Base-by-base conservation (phyloP, 2,329 filamentous ascomycete genomes). In the Tolypocladium tropicale region DNA sequence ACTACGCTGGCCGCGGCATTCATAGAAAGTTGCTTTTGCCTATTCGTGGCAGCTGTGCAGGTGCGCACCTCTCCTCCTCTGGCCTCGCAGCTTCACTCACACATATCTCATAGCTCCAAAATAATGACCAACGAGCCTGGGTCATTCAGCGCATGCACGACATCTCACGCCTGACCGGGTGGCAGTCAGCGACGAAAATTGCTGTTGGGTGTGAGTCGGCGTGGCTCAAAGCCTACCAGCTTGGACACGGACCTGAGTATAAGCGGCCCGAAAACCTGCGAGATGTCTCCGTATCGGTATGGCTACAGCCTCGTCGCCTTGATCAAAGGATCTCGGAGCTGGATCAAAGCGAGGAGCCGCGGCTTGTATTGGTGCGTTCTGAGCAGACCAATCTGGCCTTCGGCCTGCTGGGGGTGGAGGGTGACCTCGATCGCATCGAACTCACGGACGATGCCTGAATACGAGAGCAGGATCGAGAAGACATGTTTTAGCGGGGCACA, bases 1-100 rank as follows among this genome's bases (percentile, higher is more conserved):
- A 92, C 91, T 0, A 79, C 85, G 33, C 79, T 95, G 30, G 91
- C 88, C 6, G 88, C 88, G 0, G 89, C 89, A 0, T 79, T 96
- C 25, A 90, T 90, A 57, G 93, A 97, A 70, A 83, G 84, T 63
- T 85, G 84, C 4, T 88, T 96, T 64, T 84, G 86, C 5, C 75
- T 96, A 2, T 96, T 97, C 72, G 90, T 96, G 59, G 88, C 91
- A 1, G 93, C 83, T 4, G 83, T 97, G 12, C 83, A 86, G 75
- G 83, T 85, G 63, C 70, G 62, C 48, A 32, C 9, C 7, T 4
- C 2, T 3, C 2, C 16, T 21, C 33, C 18, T 16, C 16, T 43
- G 25, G 32, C 34, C n/a, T 16, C 3, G 25, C 6, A 30, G n/a
- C 49, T 25, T 25, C 6, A 21, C 51, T 55, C 14, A 32, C 28